phyloP scores from a whole-genome alignment of 805 yeast species.

The Metschnikowia amazonensis region DNA sequence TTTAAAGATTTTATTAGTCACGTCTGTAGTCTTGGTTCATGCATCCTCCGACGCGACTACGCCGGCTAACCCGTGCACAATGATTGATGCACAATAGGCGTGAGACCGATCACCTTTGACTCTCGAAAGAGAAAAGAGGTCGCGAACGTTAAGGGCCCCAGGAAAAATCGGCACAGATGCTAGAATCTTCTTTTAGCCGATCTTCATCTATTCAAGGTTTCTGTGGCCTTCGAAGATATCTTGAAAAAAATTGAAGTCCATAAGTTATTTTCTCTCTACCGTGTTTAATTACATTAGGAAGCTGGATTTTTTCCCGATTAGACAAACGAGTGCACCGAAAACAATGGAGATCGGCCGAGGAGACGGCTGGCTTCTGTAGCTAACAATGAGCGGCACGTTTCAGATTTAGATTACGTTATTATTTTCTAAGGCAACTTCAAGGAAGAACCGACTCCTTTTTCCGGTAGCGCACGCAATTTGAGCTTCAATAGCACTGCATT shows the following conservation, averaged over 20 bases:
- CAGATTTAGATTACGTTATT: neutral
- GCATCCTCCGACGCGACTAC: constrained; percentile 1
- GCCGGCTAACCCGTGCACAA: constrained; percentile 1
- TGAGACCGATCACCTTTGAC: neutral
- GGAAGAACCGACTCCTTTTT: neutral
- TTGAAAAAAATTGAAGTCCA: no score
- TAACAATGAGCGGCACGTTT: neutral
- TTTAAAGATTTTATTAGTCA: neutral
- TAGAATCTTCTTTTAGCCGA: neutral
- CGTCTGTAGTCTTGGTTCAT: neutral
- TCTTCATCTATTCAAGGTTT: neutral
- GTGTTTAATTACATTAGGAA: no score
- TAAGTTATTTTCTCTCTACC: no score
- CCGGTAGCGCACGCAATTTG: neutral
- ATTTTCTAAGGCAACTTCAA: neutral
- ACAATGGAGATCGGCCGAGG: neutral
- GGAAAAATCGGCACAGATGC: neutral
- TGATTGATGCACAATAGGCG: neutral
- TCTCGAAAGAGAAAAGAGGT: neutral
- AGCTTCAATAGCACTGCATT: no score
- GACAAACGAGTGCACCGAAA: neutral
- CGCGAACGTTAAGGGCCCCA: neutral
- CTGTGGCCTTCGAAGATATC: neutral
- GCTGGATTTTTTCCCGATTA: neutral
- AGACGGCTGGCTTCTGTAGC: neutral